Base-by-base conservation (phyloP, 192 early-diverging fungal species). In the Backusella sp. region DNA sequence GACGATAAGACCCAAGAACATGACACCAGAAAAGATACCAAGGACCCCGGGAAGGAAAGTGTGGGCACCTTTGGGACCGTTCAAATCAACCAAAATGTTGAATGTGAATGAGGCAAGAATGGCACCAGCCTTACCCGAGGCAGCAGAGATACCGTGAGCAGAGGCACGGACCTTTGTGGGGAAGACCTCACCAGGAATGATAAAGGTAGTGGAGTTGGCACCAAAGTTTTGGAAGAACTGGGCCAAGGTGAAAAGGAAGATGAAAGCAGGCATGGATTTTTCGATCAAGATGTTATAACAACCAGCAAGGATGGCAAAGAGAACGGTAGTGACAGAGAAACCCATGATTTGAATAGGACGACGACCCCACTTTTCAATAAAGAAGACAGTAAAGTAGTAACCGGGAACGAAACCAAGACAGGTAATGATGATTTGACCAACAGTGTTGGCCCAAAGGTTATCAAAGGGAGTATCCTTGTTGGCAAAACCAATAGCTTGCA, bases 351-450 rank as follows among this genome's bases (percentile, higher is more conserved):
- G 95, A 76, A 98, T 96, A 28, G 82, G 87, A 69, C 91, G 93
- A 79, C 96, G 93, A 69, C 96, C 96, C 28, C 92, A 71, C 52
- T 82, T 77, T 69, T 98, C 96, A 66, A 98, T 90, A 28, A 89
- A 82, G 70, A 90, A 88, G 71, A 98, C 94, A 12, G 92, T 82
- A 59, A 93, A 84, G 88, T 90, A 96, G 91, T 97, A 98, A 36
- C 96, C 96, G 26, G 96, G 96, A 11, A 98, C 85, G 49, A 86
- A 84, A 66, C 93, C 93, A 28, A 91, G 82, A 34, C 90, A 77
- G 69, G 92, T 91, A 79, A 98, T 91, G 79, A 98, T 97, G 76
- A 95, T 87, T 84, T 91, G 92, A 70, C 96, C 96, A 76, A 94
- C 82, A 32, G 93, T 88, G 32, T 85, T 85, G 80, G 87, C 88